phyloP scores from a whole-genome alignment of 1,284 basidiomycete genomes.

The Gomphus sp. region DNA sequence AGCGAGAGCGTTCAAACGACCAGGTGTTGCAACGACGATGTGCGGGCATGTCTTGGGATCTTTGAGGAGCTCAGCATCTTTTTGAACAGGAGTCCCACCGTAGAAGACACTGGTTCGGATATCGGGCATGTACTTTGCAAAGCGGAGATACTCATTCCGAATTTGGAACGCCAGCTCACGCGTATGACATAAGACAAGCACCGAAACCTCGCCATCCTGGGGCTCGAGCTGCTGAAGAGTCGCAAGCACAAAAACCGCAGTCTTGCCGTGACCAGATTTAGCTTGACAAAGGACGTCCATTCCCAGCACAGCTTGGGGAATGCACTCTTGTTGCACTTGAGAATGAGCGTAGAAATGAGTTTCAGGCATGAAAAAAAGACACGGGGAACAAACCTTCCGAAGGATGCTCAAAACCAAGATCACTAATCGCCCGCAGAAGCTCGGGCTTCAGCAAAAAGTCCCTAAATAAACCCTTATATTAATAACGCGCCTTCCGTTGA shows the following conservation, averaged over 20 bases:
- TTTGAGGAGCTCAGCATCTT: slow-evolving; percentile 90
- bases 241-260: slow-evolving; percentile 97
- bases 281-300: slow-evolving; percentile 99
- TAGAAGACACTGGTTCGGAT: slow-evolving; percentile 97
- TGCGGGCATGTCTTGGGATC: slow-evolving; percentile 98
- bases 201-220: slow-evolving; percentile 95
- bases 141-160: slow-evolving; percentile 98
- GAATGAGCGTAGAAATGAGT: slow-evolving; percentile 1
- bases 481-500: background rate
- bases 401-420: slow-evolving; percentile 98
- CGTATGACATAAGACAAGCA: slow-evolving; percentile 97
- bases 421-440: slow-evolving; percentile 94
- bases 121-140: slow-evolving; percentile 99
- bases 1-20: slow-evolving; percentile 86
- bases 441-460: slow-evolving; percentile 98
- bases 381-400: slow-evolving; percentile 74
- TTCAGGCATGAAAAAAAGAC: slow-evolving; percentile 2
- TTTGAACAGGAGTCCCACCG: slow-evolving; percentile 91
- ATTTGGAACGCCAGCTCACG: slow-evolving; percentile 99
- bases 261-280: slow-evolving; percentile 99
- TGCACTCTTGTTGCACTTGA: slow-evolving; percentile 98
- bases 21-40: slow-evolving; percentile 97
- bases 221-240: slow-evolving; percentile 98
- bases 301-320: slow-evolving; percentile 97
- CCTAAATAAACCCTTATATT: slow-evolving; percentile 32